Percentiles rank a stretch among this genome's conserved stretches.
Conservation (phyloP, 108 stramenopile species). For the Epithemia pelagica region DNA sequence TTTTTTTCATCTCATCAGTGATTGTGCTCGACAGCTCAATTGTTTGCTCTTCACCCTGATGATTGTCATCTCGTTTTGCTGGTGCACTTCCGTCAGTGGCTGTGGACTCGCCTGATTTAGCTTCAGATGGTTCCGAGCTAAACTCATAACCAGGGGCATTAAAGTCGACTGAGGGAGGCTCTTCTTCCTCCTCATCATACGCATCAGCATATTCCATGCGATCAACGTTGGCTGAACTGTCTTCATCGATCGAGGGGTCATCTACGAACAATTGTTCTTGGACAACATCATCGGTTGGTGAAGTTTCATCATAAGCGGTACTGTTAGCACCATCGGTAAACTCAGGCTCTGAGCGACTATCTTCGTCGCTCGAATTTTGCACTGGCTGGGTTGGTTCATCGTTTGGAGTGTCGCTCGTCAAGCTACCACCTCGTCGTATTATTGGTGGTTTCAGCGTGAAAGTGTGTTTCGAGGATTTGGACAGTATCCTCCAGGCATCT, state of each 20-base stretch:
- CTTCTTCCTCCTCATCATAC: conserved; percentile 19
- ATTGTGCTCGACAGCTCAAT: neutral
- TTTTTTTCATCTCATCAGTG: conserved; percentile 13
- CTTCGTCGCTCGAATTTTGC: neutral
- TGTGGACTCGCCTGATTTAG: neutral
- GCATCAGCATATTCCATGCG: conserved; percentile 38
- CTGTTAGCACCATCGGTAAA: neutral
- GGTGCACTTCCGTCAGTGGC: neutral
- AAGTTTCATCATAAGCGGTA: neutral
- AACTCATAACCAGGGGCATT: neutral
- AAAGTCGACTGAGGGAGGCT: neutral
- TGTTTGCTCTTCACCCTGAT: neutral
- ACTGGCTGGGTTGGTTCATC: neutral
- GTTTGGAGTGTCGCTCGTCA: neutral
- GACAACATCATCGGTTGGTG: neutral
- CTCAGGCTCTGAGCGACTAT: too few relatives aligned
- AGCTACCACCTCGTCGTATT: conserved; percentile 5
- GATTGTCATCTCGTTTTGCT: neutral
- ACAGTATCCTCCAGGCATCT: too few relatives aligned
- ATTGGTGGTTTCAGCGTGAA: conserved; percentile 1
- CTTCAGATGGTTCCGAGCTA: neutral
- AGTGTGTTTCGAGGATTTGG: too few relatives aligned
- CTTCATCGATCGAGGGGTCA: conserved; percentile 16
- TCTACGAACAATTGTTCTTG: conserved; percentile 1
- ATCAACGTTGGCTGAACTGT: conserved; percentile 35